Percentiles rank a stretch among this genome's conserved stretches.
Conservation (phyloP, 2,329 filamentous ascomycete genomes). For the Calonectria fujianensis region DNA sequence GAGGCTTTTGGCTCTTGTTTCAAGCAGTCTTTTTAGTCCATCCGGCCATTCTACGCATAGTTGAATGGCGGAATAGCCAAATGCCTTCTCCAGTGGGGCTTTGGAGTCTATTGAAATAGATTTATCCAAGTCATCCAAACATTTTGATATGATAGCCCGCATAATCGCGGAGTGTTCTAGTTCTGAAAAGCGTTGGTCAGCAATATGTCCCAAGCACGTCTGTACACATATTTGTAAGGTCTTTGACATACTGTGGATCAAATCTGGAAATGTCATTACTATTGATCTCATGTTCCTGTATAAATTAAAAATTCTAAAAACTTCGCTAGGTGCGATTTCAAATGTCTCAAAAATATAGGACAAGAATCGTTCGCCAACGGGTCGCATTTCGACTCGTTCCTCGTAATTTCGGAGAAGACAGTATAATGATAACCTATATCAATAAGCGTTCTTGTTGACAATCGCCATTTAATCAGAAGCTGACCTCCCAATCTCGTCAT, state of each 20-base stretch:
- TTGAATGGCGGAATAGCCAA: not conserved
- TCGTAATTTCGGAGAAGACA: not conserved
- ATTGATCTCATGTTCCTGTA: not conserved
- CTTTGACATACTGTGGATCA: not conserved
- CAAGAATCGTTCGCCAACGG: not conserved
- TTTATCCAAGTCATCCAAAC: not conserved
- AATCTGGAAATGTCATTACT: not conserved
- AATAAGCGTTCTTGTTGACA: not conserved
- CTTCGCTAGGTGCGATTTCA: not conserved
- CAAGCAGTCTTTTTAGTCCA: not conserved
- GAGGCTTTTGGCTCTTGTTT: not conserved
- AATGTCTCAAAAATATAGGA: not conserved
- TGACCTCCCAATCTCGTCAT: not conserved
- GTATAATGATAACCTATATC: not conserved
- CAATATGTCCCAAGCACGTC: not conserved
- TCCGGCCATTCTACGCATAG: not conserved
- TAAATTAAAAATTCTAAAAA: not conserved
- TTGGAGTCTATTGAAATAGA: not conserved
- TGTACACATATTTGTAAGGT: not conserved
- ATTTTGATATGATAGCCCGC: not conserved
- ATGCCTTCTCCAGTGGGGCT: not conserved
- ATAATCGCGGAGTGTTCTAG: not conserved
- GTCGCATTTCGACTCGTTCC: not conserved
- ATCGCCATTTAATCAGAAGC: not conserved
- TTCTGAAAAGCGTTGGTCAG: not conserved